A percentile compares a stretch with the other conserved stretches of the same genome.
Conservation (phyloP, 2,329 filamentous ascomycete species). For the Ophiostoma himal-ulmi region DNA sequence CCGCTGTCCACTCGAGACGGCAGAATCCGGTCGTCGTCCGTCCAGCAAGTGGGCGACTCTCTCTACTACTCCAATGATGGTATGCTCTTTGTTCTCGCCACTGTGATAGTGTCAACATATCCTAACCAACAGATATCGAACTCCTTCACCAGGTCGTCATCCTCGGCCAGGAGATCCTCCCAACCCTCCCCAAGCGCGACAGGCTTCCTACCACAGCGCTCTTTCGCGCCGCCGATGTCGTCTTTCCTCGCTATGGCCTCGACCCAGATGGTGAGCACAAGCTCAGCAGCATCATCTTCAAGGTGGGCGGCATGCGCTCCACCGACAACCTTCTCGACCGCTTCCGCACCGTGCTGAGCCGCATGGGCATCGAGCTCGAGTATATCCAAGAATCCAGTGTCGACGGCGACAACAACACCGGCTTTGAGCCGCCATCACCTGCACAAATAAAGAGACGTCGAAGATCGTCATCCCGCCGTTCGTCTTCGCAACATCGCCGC, state of each 20-base stretch:
- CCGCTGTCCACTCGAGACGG: slow-evolving; percentile 36
- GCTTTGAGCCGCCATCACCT: neutral
- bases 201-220: slow-evolving; percentile 68
- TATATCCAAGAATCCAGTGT: slow-evolving; percentile 38
- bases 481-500: neutral
- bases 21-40: slow-evolving; percentile 31
- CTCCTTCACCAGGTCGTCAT: slow-evolving; percentile 71
- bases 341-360: slow-evolving; percentile 61
- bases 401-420: slow-evolving; percentile 8
- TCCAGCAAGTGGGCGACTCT: slow-evolving; percentile 32
- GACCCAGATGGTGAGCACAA: slow-evolving; percentile 67
- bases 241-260: slow-evolving; percentile 64
- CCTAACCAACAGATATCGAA: slow-evolving; percentile 58
- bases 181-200: slow-evolving; percentile 52
- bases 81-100: slow-evolving; percentile 30
- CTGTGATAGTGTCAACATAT: neutral
- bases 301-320: slow-evolving; percentile 62
- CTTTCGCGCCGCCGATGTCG: slow-evolving; percentile 72
- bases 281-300: slow-evolving; percentile 72
- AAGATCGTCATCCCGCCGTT: neutral
- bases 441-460: neutral
- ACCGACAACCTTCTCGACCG: slow-evolving; percentile 56
- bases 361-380: slow-evolving; percentile 67
- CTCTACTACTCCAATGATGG: slow-evolving; percentile 59
- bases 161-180: slow-evolving; percentile 60